phyloP scores from a whole-genome alignment of 176 grass and related monocot genomes.

The Pharus latifolius region DNA sequence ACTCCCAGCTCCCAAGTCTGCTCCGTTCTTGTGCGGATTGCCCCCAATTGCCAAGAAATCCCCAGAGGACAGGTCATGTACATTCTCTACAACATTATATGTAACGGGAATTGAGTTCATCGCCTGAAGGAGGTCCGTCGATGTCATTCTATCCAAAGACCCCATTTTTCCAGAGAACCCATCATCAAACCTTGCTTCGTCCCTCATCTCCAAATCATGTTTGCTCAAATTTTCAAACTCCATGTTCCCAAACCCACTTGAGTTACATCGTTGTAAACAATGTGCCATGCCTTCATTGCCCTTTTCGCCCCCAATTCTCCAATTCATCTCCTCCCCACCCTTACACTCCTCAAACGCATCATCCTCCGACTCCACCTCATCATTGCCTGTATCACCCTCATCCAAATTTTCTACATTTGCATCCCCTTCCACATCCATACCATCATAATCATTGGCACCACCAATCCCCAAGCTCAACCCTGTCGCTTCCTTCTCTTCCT shows the following conservation, averaged over 20 bases:
- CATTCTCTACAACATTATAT: constrained; percentile 42
- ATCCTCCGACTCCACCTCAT: constrained; percentile 24
- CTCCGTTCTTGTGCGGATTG: constrained; percentile 50
- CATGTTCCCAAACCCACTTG: constrained; percentile 34
- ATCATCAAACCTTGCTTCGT: constrained; percentile 36
- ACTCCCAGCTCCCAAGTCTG: constrained; percentile 17
- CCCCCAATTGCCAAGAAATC: constrained; percentile 69
- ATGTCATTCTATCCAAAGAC: constrained; percentile 71
- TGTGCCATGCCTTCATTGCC: constrained; percentile 27
- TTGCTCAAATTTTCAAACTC: constrained; percentile 86
- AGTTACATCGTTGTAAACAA: constrained; percentile 41
- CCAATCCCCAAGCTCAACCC: constrained; percentile 35
- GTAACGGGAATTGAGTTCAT: constrained; percentile 40
- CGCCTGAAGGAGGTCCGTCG: constrained; percentile 72
- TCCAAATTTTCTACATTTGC: constrained; percentile 24
- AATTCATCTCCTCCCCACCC: constrained; percentile 33
- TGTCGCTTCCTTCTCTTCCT: constrained; percentile 26
- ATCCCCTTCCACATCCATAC: constrained; percentile 31
- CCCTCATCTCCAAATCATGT: constrained; percentile 44
- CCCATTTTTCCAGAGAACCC: constrained; percentile 34
- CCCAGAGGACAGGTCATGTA: constrained; percentile 41
- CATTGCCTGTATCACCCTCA: constrained; percentile 24
- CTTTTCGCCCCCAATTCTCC: constrained; percentile 40
- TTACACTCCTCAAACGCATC: constrained; percentile 41
- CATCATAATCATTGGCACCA: constrained; percentile 20